These are phyloP conservation scores for Thuja plicata DNA, from an alignment of 83 land plant genomes.

Conservation along the genomic window DNA sequence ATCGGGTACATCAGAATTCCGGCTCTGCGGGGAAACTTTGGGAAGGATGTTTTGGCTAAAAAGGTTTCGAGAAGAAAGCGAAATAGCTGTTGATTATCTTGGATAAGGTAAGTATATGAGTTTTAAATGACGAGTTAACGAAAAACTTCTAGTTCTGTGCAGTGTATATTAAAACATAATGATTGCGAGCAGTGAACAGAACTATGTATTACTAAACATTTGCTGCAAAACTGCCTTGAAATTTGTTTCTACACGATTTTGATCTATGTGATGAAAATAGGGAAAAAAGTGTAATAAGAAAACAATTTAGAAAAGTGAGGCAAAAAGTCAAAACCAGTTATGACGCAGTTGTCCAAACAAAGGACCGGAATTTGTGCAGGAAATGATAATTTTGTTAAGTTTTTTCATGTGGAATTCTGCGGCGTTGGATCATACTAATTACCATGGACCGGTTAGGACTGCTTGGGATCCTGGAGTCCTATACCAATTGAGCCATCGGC, in stretches of 20 bases:
- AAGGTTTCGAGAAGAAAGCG: background rate
- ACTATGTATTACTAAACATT: background rate
- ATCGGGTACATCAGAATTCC: background rate
- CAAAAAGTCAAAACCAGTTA: background rate
- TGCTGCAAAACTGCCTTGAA: background rate
- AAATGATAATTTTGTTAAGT: background rate
- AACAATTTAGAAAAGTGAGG: background rate
- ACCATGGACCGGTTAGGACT: background rate
- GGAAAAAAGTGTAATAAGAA: background rate
- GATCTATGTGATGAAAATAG: background rate
- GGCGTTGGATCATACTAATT: background rate
- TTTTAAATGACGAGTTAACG: background rate
- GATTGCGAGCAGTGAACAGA: background rate
- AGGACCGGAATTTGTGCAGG: background rate
- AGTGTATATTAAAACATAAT: background rate
- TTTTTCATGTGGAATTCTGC: background rate
- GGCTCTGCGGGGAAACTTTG: background rate
- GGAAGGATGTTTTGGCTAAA: background rate
- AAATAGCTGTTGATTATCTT: background rate
- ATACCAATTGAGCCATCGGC: background rate
- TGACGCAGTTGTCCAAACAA: background rate
- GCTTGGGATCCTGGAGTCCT: background rate
- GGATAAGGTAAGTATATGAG: background rate
- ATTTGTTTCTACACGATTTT: background rate
- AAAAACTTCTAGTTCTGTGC: background rate